A percentile compares a stretch with the other conserved stretches of the same genome.
phyloP scores from a whole-genome alignment of 2,329 filamentous ascomycete species.

The Phoma sp. region DNA sequence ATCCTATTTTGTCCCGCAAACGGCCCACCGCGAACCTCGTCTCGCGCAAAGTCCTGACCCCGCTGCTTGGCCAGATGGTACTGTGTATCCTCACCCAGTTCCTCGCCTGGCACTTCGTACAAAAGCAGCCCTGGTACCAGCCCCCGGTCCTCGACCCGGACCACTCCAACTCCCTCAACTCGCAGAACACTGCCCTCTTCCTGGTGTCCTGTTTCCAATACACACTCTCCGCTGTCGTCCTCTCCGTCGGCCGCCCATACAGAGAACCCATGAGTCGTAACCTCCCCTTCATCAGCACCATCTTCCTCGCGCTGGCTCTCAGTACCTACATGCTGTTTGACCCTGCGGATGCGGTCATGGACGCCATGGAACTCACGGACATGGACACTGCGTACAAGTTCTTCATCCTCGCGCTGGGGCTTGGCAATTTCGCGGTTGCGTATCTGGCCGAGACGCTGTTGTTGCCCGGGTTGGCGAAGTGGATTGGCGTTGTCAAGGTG shows the following conservation, averaged over 20 bases:
- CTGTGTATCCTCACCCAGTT: slow-evolving; percentile 81
- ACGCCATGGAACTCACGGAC: slow-evolving; percentile 84
- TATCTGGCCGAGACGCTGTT: slow-evolving; percentile 75
- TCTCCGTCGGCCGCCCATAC: slow-evolving; percentile 92
- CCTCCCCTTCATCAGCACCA: slow-evolving; percentile 81
- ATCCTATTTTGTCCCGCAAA: slow-evolving; percentile 77
- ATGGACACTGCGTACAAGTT: slow-evolving; percentile 75
- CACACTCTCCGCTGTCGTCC: slow-evolving; percentile 84
- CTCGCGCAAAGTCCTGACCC: slow-evolving; percentile 87
- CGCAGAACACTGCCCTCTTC: slow-evolving; percentile 91
- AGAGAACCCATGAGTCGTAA: slow-evolving; percentile 80
- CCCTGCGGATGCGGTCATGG: slow-evolving; percentile 70
- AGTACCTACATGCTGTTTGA: slow-evolving; percentile 81
- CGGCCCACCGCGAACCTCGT: slow-evolving; percentile 91
- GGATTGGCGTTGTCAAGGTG: slow-evolving; percentile 68
- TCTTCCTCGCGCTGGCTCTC: slow-evolving; percentile 69
- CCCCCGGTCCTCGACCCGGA: slow-evolving; percentile 78
- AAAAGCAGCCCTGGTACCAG: slow-evolving; percentile 80
- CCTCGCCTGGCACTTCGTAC: slow-evolving; percentile 74
- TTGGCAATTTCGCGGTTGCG: slow-evolving; percentile 70
- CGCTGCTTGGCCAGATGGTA: slow-evolving; percentile 84
- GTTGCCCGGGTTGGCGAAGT: slow-evolving; percentile 71
- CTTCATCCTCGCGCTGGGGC: slow-evolving; percentile 73
- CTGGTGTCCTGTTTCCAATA: slow-evolving; percentile 93
- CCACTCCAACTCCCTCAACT: slow-evolving; percentile 86